These are phyloP conservation scores for Alternaria gansuensis DNA, from an alignment of 2,329 filamentous ascomycete species.

Conservation along the genomic window DNA sequence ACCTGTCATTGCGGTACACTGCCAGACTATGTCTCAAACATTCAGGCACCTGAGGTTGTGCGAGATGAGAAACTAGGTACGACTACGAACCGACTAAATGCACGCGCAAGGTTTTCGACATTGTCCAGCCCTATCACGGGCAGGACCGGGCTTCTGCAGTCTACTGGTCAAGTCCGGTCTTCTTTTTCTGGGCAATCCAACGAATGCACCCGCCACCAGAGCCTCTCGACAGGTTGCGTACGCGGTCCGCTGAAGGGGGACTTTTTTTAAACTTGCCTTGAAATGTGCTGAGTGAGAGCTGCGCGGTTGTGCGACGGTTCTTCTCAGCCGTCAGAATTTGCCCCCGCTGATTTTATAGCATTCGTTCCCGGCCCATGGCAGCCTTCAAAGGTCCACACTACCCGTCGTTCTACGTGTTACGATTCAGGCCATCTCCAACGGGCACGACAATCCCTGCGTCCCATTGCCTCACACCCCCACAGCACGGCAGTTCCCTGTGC, in stretches of 20 bases:
- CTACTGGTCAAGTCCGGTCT: constrained; percentile 35
- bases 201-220: constrained; percentile 33
- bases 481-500: constrained; percentile 51
- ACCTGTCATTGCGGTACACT: constrained; percentile 18
- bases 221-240: constrained; percentile 7
- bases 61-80: constrained; percentile 14
- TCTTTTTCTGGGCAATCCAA: constrained; percentile 34
- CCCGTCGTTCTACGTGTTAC: constrained; percentile 30
- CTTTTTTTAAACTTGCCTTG: constrained; percentile 17
- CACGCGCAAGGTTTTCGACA: constrained; percentile 22
- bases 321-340: constrained; percentile 30
- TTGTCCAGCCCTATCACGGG: constrained; percentile 35
- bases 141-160: constrained; percentile 30
- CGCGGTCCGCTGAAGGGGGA: constrained; percentile 19
- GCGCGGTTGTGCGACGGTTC: constrained; percentile 26
- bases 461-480: constrained; percentile 43
- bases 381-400: constrained; percentile 23
- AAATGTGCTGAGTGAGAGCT: constrained; percentile 32
- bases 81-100: constrained; percentile 20
- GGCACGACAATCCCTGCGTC: constrained; percentile 34
- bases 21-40: constrained; percentile 12
- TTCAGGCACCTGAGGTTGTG: constrained; percentile 13
- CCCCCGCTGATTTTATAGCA: constrained; percentile 28
- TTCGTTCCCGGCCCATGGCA: constrained; percentile 25
- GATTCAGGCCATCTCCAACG: constrained; percentile 31